Percentiles rank a stretch among this genome's conserved stretches.
Conservation (phyloP, 2,329 filamentous ascomycete species). For the Stylonectria norvegica region DNA sequence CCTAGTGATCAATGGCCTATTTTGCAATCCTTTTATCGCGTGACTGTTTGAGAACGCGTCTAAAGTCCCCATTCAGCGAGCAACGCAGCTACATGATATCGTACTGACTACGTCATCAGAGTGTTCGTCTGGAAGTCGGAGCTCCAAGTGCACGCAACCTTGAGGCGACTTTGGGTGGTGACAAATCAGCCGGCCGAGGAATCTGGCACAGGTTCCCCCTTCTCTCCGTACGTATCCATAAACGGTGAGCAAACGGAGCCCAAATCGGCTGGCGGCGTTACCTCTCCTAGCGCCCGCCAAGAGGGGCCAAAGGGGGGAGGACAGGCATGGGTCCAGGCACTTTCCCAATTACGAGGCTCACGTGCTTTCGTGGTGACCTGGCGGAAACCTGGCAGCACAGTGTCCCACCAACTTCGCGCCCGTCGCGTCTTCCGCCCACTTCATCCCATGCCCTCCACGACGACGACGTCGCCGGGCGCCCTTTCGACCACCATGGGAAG, state of each 20-base stretch:
- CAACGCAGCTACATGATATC: too few species aligned
- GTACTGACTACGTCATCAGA: too few species aligned
- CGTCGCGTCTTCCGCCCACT: constrained; percentile 43
- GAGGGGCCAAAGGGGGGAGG: constrained; percentile 14
- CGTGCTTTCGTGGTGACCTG: constrained; percentile 44
- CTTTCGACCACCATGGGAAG: constrained; percentile 29
- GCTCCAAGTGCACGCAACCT: too few species aligned
- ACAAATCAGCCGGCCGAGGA: too few species aligned
- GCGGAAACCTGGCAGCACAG: constrained; percentile 32
- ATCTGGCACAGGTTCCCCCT: too few species aligned
- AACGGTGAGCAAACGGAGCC: constrained; percentile 17
- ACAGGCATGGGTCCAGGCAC: neutral
- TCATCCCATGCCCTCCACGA: constrained; percentile 38
- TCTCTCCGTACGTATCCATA: too few species aligned
- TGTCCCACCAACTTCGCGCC: constrained; percentile 38
- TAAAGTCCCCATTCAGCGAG: too few species aligned
- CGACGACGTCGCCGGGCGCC: constrained; percentile 8
- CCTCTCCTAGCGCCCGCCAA: constrained; percentile 9
- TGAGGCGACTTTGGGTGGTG: too few species aligned
- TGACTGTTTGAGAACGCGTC: too few species aligned
- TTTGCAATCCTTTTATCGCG: too few species aligned
- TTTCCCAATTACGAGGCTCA: constrained; percentile 29
- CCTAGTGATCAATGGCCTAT: too few species aligned
- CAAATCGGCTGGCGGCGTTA: constrained; percentile 9
- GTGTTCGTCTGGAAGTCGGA: too few species aligned